Percentiles rank a stretch among this genome's conserved stretches.
Conservation (phyloP, 148 eudicot species). For the Amaranthus palmeri region DNA sequence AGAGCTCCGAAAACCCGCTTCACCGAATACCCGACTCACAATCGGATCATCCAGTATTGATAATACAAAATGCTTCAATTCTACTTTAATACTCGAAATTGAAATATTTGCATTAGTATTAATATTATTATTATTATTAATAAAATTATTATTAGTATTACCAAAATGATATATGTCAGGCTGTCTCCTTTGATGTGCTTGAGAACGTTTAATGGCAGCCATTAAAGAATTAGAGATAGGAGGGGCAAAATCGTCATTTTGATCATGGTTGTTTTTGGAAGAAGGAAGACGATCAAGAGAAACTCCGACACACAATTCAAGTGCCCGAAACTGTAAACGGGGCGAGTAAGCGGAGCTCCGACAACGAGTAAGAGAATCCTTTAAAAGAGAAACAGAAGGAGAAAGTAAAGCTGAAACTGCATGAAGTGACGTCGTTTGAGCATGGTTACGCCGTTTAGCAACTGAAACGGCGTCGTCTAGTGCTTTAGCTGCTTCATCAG, state of each 20-base stretch:
- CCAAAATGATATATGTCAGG: conserved; percentile 73
- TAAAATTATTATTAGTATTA: not conserved
- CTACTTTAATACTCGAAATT: conserved; percentile 53
- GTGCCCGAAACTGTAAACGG: conserved; percentile 68
- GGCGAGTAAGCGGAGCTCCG: conserved; percentile 54
- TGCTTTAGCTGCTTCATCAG: conserved; percentile 61
- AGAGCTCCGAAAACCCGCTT: conserved; percentile 76
- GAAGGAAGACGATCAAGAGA: conserved; percentile 70
- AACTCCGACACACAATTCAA: conserved; percentile 70
- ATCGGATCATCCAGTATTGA: conserved; percentile 88
- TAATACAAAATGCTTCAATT: conserved; percentile 64
- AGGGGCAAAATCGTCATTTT: conserved; percentile 49
- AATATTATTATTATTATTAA: not conserved
- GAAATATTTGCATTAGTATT: conserved; percentile 26
- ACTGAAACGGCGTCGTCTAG: conserved; percentile 82
- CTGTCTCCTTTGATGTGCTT: conserved; percentile 83
- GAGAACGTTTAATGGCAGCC: conserved; percentile 92
- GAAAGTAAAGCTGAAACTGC: conserved; percentile 69
- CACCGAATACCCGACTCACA: conserved; percentile 78
- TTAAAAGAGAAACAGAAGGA: conserved; percentile 54
- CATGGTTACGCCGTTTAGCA: conserved; percentile 79
- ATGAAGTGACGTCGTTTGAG: conserved; percentile 90
- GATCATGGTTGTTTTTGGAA: conserved; percentile 8
- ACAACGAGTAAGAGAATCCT: conserved; percentile 64
- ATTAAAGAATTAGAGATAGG: conserved; percentile 83